Percentiles rank a stretch among this genome's conserved stretches.
Conservation (phyloP, 306 rosid genomes). For the barrel medic (Medicago truncatula) region DNA sequence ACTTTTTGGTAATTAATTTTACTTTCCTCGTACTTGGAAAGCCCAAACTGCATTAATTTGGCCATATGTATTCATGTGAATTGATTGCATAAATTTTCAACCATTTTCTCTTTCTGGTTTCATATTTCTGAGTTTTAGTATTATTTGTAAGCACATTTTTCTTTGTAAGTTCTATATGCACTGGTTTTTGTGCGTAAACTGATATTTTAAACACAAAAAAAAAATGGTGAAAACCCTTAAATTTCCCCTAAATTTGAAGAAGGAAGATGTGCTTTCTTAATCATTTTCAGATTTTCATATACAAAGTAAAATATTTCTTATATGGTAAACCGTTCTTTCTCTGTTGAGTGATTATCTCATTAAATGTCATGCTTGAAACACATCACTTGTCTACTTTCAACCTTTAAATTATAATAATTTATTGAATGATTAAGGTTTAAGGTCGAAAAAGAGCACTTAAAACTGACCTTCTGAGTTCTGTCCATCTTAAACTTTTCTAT, state of each 20-base stretch:
- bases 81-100: background rate
- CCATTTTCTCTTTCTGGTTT: slow-evolving; percentile 29
- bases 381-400: slow-evolving; percentile 22
- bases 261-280: background rate
- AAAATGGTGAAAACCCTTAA: background rate
- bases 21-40: background rate
- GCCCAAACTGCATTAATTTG: no score
- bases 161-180: slow-evolving; percentile 9
- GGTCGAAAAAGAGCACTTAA: slow-evolving; percentile 29
- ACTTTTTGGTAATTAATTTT: slow-evolving; percentile 7
- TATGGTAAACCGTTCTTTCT: slow-evolving; percentile 29
- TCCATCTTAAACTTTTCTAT: slow-evolving; percentile 37
- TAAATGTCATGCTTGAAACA: slow-evolving; percentile 15
- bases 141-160: slow-evolving; percentile 12
- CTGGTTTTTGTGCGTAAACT: background rate
- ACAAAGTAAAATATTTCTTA: background rate
- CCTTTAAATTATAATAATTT: slow-evolving; percentile 27
- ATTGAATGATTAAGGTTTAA: slow-evolving; percentile 25
- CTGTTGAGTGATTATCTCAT: slow-evolving; percentile 20
- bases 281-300: background rate
- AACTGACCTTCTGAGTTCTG: slow-evolving; percentile 15
- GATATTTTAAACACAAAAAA: background rate
- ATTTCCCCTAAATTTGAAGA: background rate
- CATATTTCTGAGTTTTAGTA: background rate
- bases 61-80: slow-evolving; percentile 11